Percentiles rank a stretch among this genome's conserved stretches.
Conservation (phyloP, 148 eudicot species). For the Nyssa sinensis region DNA sequence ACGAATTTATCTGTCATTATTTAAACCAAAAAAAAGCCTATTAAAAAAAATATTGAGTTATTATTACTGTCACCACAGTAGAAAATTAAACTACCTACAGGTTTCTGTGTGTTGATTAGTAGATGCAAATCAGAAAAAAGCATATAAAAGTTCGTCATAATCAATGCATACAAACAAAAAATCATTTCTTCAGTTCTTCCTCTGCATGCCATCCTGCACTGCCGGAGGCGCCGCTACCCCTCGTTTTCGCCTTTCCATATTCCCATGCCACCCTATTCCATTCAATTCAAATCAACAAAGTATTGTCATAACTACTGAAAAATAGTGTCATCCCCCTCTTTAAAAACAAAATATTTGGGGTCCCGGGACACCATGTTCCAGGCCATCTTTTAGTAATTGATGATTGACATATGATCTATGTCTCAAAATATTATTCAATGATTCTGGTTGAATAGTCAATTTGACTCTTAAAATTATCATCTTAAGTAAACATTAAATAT, state of each 20-base stretch:
- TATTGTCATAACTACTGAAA: not conserved
- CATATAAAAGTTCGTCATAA: not conserved
- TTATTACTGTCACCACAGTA: not conserved
- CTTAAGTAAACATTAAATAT: no score
- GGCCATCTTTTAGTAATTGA: no score
- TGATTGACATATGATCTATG: no score
- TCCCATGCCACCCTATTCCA: slow-evolving; percentile 1
- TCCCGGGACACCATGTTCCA: not conserved
- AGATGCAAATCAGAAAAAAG: not conserved
- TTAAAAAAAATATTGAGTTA: no score
- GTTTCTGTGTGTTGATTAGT: not conserved
- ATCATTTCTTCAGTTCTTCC: not conserved
- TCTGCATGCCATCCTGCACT: not conserved
- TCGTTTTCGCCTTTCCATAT: slow-evolving; percentile 7
- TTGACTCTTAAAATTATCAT: no score
- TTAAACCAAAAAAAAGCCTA: no score
- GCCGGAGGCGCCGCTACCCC: not conserved
- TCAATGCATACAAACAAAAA: not conserved
- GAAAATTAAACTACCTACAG: not conserved
- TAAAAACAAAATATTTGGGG: not conserved
- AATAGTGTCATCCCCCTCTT: no score
- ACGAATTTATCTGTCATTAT: no score
- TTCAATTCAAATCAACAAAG: not conserved
- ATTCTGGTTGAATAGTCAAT: no score
- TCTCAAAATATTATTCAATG: no score